A percentile compares a stretch with the other conserved stretches of the same genome.
Evolutionary conservation across 257 asterid species (phyloP).

Genomic region (Leptodermis oblonga): DNA sequence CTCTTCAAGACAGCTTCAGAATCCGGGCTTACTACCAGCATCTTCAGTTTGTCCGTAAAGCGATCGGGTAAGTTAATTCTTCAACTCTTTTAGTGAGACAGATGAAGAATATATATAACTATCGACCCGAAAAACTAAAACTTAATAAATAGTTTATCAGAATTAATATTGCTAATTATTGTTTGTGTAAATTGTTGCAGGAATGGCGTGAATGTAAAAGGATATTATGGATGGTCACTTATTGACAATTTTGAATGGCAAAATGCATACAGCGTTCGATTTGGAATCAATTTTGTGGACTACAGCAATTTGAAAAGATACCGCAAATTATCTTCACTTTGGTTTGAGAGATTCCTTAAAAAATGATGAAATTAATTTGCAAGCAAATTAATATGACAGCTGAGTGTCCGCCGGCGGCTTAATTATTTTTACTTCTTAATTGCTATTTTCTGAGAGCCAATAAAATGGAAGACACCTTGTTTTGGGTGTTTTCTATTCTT

Average conservation of each 20-base stretch:
- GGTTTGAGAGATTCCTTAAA: slow-evolving; percentile 25
- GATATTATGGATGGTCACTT: slow-evolving; percentile 34
- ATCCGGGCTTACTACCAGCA: slow-evolving; percentile 19
- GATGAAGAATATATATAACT: no score
- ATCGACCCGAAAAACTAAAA: no score
- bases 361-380: slow-evolving; percentile 1
- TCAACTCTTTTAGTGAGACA: no score
- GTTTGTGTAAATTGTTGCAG: slow-evolving; percentile 5
- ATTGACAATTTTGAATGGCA: slow-evolving; percentile 31
- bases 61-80: slow-evolving; percentile 24
- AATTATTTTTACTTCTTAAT: no score
- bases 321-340: slow-evolving; percentile 24
- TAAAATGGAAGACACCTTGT: no score
- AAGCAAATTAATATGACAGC: background rate
- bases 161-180: background rate
- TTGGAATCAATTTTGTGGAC: slow-evolving; percentile 27
- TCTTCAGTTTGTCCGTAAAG: slow-evolving; percentile 11
- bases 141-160: no score
- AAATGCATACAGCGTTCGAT: slow-evolving; percentile 22
- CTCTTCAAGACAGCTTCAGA: slow-evolving; percentile 24
- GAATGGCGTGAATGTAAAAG: slow-evolving; percentile 26
- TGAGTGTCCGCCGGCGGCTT: background rate
- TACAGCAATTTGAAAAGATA: slow-evolving; percentile 22
- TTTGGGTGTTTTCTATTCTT: background rate
- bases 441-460: background rate